These are phyloP conservation scores for Plasmodium adleri DNA, from an alignment of 169 alveolate genomes.

Conservation along the genomic window DNA sequence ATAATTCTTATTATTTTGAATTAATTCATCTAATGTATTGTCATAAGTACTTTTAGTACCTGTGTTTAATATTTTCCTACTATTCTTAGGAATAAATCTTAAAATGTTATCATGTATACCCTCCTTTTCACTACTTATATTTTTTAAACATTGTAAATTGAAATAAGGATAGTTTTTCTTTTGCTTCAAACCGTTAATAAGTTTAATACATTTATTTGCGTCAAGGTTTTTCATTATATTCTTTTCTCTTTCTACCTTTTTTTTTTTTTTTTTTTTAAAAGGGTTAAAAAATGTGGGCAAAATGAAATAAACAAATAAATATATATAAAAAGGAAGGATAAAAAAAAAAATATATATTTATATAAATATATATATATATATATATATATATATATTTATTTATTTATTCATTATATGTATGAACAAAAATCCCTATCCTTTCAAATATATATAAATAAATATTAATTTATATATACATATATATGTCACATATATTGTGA, in stretches of 20 bases:
- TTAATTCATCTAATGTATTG: neutral
- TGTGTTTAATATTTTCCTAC: slow-evolving; percentile 8
- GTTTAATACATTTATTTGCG: slow-evolving; percentile 36
- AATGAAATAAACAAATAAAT: too few relatives aligned
- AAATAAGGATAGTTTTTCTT: slow-evolving; percentile 39
- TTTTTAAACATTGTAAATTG: slow-evolving; percentile 31
- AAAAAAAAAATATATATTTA: too few relatives aligned
- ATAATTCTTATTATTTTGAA: neutral
- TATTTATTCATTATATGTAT: too few relatives aligned
- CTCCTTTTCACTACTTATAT: slow-evolving; percentile 11
- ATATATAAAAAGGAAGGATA: too few relatives aligned
- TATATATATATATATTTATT: too few relatives aligned
- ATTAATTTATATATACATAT: too few relatives aligned
- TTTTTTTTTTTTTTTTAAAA: too few relatives aligned
- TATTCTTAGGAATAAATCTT: slow-evolving; percentile 5
- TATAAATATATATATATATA: too few relatives aligned
- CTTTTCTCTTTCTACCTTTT: neutral
- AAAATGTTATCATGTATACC: neutral
- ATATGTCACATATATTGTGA: too few relatives aligned
- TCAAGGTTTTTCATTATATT: slow-evolving; percentile 58
- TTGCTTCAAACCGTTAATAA: slow-evolving; percentile 23
- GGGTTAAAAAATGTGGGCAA: too few relatives aligned
- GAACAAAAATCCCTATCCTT: too few relatives aligned
- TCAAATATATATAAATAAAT: too few relatives aligned
- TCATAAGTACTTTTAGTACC: neutral